Percentiles rank a stretch among this genome's conserved stretches.
These are phyloP conservation scores for Microstegium vimineum DNA, from an alignment of 176 grass and related monocot species.

Conservation along the genomic window DNA sequence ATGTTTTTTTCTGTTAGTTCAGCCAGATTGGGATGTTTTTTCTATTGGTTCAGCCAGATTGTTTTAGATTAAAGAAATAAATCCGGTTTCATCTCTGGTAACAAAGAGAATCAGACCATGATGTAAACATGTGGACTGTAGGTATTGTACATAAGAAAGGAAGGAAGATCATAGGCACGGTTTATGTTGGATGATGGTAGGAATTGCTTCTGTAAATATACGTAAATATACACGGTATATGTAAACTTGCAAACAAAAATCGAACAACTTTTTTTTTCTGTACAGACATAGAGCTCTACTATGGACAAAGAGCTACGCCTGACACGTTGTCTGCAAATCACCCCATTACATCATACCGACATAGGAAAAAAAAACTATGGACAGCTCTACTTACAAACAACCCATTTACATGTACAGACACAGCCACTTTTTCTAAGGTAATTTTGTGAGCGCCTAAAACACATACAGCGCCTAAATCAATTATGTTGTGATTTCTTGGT, in stretches of 20 bases:
- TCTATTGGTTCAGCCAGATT: no score
- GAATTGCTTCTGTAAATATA: neutral
- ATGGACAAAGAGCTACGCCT: neutral
- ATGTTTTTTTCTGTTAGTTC: neutral
- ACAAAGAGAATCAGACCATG: neutral
- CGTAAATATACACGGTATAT: neutral
- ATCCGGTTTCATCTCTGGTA: neutral
- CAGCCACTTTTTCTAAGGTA: no score
- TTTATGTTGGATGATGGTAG: neutral
- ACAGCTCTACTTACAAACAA: neutral
- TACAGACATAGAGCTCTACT: constrained; percentile 37
- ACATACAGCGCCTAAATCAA: no score
- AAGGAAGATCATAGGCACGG: neutral
- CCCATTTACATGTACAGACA: constrained; percentile 28
- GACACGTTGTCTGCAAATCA: constrained; percentile 18
- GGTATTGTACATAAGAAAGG: neutral
- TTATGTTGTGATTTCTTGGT: neutral
- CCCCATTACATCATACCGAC: neutral
- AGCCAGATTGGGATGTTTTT: no score
- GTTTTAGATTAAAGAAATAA: neutral
- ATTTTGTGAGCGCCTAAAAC: no score
- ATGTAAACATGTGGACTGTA: constrained; percentile 27
- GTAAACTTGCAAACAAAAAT: constrained; percentile 6
- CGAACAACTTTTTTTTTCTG: neutral
- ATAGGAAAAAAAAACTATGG: neutral